Base-by-base conservation (phyloP, 768 basidiomycete species). In the Rhodotorula diobovata region DNA sequence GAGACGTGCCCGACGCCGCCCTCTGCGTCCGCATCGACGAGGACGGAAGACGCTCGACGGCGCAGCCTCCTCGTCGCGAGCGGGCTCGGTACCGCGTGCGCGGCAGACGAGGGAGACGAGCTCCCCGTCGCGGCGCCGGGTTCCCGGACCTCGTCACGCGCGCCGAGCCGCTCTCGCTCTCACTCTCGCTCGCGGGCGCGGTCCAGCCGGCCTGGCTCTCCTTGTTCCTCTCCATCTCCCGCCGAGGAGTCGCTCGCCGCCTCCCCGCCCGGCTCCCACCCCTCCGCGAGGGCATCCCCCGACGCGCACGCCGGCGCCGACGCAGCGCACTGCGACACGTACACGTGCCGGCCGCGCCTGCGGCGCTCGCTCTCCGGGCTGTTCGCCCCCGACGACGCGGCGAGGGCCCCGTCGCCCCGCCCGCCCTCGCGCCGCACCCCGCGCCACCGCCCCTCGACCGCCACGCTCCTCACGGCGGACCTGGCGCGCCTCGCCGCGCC, bases 401-500 rank as follows among this genome's bases (percentile, higher is more conserved):
- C 54, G 50, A 9, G 2, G 48, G 21, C 45, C 28, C 56, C 35
- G 64, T 61, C n/a, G 28, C 18, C 18, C 32, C 43, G n/a, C 41
- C 43, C 23, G 25, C 61, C 4, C 39, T 11, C 14, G 50, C 15
- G 57, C 20, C 51, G 3, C 23, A 32, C 59, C 9, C 63, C 65
- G 34, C 53, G 50, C 28, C 50, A 35, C 3, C 46, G 58, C 23
- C 16, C 53, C 4, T 56, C 51, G 4, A 18, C 5, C 11, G 28
- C 55, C 12, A 63, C 62, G 2, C 57, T 72, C 37, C 55, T 39
- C 66, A 55, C 66, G 0, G 67, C 30, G 16, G 71, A 72, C 46
- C 41, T 67, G 25, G n/a, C 55, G 4, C 71, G 67, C 61, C 58
- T 72, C 34, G 66, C 71, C 20, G 71, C 71, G 20, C 71, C 71